Conservation (phyloP, 345 rosid genomes). For the Fremontodendron californicum region DNA sequence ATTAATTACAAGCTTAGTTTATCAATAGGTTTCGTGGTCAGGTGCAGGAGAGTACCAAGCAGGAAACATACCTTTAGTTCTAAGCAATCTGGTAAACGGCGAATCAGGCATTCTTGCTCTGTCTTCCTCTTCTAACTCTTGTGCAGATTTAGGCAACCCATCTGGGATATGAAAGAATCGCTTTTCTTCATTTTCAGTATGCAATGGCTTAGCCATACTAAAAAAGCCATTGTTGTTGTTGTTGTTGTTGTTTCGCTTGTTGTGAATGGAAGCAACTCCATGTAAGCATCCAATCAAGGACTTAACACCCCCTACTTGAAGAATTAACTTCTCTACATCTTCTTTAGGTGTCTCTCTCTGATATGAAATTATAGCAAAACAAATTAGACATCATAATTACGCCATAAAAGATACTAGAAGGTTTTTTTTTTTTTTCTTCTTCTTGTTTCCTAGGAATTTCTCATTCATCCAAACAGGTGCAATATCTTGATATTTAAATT, state of each 20-base stretch:
- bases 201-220: conserved; percentile 15
- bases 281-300: conserved; percentile 60
- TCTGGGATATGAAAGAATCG: conserved; percentile 54
- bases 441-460: background rate
- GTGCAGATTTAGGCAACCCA: conserved; percentile 61
- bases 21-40: conserved; percentile 24
- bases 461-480: background rate
- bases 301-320: conserved; percentile 57
- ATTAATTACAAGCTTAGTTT: background rate
- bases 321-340: conserved; percentile 62
- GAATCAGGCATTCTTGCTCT: conserved; percentile 71
- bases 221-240: conserved; percentile 17
- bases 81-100: conserved; percentile 56
- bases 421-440: too few relatives aligned
- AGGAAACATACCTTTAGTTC: conserved; percentile 55
- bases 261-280: conserved; percentile 6
- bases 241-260: conserved; percentile 29
- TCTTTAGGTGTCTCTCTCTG: conserved; percentile 49
- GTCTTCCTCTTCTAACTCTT: conserved; percentile 80
- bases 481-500: background rate
- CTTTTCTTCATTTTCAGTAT: conserved; percentile 23
- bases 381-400: too few relatives aligned
- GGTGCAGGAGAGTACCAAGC: conserved; percentile 48
- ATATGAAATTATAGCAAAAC: background rate
- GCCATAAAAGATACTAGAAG: too few relatives aligned